Evolutionary conservation across 164 flowering plant species (phyloP).

Genomic region (Piper betle): DNA sequence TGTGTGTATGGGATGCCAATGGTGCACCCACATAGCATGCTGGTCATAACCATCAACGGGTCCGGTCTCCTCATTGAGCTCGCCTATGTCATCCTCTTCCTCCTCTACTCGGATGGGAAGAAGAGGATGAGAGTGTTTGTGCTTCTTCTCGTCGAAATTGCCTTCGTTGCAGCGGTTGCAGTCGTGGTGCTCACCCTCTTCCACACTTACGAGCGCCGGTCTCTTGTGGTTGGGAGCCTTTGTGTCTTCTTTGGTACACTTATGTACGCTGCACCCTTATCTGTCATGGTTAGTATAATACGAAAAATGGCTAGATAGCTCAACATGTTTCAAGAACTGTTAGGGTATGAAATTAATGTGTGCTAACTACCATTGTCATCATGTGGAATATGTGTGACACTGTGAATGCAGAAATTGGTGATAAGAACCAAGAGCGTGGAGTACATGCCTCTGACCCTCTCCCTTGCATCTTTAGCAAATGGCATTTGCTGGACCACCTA

Average conservation of each 20-base stretch:
- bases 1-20: constrained; percentile 62
- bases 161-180: constrained; percentile 17
- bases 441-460: constrained; percentile 59
- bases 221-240: constrained; percentile 36
- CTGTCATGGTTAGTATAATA: constrained; percentile 46
- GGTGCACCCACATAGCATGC: constrained; percentile 51
- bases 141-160: constrained; percentile 20
- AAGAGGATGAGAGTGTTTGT: constrained; percentile 27
- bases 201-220: constrained; percentile 25
- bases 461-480: constrained; percentile 41
- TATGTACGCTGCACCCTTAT: constrained; percentile 63
- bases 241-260: constrained; percentile 31
- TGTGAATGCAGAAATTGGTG: constrained; percentile 45
- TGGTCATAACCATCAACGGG: constrained; percentile 57
- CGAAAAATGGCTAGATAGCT: not conserved
- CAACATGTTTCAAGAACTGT: too few species aligned
- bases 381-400: not conserved
- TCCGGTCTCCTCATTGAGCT: constrained; percentile 52
- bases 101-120: constrained; percentile 28
- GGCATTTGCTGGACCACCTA: constrained; percentile 54
- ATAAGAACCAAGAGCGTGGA: constrained; percentile 63
- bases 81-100: constrained; percentile 34
- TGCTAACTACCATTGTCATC: not conserved
- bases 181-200: constrained; percentile 25
- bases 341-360: not conserved